Evolutionary conservation across 2,329 filamentous ascomycete species (phyloP).

Genomic region (Salinomyces thailandicus): DNA sequence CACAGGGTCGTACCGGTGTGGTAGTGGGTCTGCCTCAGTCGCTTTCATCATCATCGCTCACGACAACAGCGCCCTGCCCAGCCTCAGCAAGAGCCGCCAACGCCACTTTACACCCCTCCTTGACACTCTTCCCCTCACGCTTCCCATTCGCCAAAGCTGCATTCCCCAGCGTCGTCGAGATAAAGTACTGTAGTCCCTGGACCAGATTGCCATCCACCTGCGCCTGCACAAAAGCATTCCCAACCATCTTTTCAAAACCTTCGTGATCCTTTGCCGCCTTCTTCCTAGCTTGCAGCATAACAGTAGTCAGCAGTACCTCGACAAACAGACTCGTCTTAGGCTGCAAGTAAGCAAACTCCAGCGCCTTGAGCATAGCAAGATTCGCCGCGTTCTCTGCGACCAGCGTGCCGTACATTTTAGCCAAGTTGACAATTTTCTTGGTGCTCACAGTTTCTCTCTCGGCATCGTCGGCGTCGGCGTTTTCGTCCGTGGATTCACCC

Average conservation of each 20-base stretch:
- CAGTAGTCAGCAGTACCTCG: conserved; percentile 66
- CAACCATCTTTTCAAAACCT: conserved; percentile 46
- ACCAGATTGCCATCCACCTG: conserved; percentile 56
- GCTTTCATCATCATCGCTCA: not conserved
- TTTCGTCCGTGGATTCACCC: conserved; percentile 60
- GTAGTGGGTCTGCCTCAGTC: not conserved
- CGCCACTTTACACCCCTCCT: conserved; percentile 30
- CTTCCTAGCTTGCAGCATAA: conserved; percentile 48
- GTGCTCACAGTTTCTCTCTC: conserved; percentile 43
- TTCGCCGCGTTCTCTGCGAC: conserved; percentile 50
- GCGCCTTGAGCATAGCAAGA: conserved; percentile 50
- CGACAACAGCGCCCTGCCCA: not conserved
- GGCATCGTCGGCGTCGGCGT: conserved; percentile 44
- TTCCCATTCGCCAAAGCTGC: conserved; percentile 44
- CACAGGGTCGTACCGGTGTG: too few relatives aligned
- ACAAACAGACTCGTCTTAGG: conserved; percentile 60
- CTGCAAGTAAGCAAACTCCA: conserved; percentile 71
- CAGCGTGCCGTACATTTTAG: conserved; percentile 54
- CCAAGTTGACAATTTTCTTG: conserved; percentile 55
- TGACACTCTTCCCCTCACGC: conserved; percentile 42
- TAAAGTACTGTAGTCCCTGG: conserved; percentile 66
- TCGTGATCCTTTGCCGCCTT: conserved; percentile 30
- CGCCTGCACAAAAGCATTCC: conserved; percentile 50
- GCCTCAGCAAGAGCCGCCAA: conserved; percentile 15
- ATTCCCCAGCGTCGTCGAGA: conserved; percentile 63